A percentile compares a stretch with the other conserved stretches of the same genome.
phyloP scores from a whole-genome alignment of 75 land plant species.

The Selaginella moellendorffii region DNA sequence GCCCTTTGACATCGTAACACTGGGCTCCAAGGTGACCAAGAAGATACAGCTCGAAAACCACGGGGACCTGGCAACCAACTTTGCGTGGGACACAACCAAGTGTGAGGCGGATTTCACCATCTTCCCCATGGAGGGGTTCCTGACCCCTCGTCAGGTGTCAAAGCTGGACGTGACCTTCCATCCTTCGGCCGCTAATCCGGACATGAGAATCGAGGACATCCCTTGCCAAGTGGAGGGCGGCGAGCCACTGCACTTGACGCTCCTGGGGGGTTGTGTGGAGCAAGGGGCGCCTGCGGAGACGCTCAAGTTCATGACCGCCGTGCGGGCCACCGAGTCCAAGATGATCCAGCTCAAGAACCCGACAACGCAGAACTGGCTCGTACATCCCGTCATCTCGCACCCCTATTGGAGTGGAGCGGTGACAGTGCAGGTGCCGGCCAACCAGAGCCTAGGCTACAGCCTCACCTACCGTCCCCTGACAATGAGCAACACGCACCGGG shows the following conservation, averaged over 20 bases:
- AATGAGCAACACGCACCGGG: conserved; percentile 1
- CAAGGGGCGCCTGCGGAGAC: neutral
- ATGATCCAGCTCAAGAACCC: conserved; percentile 15
- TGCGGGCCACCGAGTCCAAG: conserved; percentile 9
- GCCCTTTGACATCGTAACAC: conserved; percentile 13
- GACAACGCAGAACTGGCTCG: conserved; percentile 7
- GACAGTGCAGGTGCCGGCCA: conserved; percentile 1
- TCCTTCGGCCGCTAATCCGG: neutral
- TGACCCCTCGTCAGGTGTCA: conserved; percentile 2
- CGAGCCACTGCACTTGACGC: neutral
- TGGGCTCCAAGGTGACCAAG: conserved; percentile 1
- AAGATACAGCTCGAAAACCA: conserved; percentile 9
- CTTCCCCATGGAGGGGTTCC: neutral
- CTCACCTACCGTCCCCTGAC: conserved; percentile 16
- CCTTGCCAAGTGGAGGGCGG: neutral
- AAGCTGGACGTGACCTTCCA: neutral
- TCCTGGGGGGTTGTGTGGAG: neutral
- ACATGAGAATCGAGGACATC: neutral
- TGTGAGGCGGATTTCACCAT: neutral
- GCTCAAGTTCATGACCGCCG: neutral
- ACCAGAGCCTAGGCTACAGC: conserved; percentile 7
- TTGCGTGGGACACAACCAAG: neutral
- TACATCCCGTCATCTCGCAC: conserved; percentile 14
- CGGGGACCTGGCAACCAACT: neutral
- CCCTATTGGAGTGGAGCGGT: conserved; percentile 12